These are phyloP conservation scores for Tulasnella sp. DNA, from an alignment of 768 basidiomycete genomes.

Conservation along the genomic window DNA sequence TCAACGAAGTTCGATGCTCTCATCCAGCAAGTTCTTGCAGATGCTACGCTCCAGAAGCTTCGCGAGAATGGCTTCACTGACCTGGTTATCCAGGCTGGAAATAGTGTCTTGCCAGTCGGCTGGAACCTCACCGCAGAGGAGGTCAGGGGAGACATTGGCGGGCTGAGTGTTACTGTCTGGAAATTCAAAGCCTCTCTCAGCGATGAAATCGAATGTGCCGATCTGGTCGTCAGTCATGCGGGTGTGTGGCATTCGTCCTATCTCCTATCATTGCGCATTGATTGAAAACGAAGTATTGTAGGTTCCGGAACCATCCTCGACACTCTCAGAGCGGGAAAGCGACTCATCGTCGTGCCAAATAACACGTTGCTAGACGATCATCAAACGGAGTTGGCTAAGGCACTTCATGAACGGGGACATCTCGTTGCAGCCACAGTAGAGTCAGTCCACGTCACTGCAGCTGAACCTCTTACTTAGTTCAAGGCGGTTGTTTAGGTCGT, in stretches of 20 bases:
- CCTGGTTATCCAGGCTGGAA: slow-evolving; percentile 75
- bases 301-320: slow-evolving; percentile 95
- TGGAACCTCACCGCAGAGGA: slow-evolving; percentile 29
- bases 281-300: slow-evolving; percentile 35
- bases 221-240: slow-evolving; percentile 89
- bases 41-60: slow-evolving; percentile 55
- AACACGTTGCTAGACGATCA: slow-evolving; percentile 86
- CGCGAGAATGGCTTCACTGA: slow-evolving; percentile 51
- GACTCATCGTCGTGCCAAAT: slow-evolving; percentile 86
- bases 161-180: slow-evolving; percentile 60
- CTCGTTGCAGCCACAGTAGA: slow-evolving; percentile 52
- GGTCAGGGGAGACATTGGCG: slow-evolving; percentile 33
- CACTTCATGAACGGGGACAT: slow-evolving; percentile 56
- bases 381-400: slow-evolving; percentile 79
- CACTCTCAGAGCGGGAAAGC: slow-evolving; percentile 66
- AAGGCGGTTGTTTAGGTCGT: slow-evolving; percentile 29
- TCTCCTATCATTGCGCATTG: background rate
- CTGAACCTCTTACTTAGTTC: slow-evolving; percentile 25
- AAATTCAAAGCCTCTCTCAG: slow-evolving; percentile 70
- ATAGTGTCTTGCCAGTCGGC: slow-evolving; percentile 49
- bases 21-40: slow-evolving; percentile 55
- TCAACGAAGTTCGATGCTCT: slow-evolving; percentile 82
- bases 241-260: slow-evolving; percentile 48
- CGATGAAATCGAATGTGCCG: slow-evolving; percentile 58
- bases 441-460: slow-evolving; percentile 52